phyloP scores from a whole-genome alignment of 2,329 filamentous ascomycete species.

The Epichloe bromicola region DNA sequence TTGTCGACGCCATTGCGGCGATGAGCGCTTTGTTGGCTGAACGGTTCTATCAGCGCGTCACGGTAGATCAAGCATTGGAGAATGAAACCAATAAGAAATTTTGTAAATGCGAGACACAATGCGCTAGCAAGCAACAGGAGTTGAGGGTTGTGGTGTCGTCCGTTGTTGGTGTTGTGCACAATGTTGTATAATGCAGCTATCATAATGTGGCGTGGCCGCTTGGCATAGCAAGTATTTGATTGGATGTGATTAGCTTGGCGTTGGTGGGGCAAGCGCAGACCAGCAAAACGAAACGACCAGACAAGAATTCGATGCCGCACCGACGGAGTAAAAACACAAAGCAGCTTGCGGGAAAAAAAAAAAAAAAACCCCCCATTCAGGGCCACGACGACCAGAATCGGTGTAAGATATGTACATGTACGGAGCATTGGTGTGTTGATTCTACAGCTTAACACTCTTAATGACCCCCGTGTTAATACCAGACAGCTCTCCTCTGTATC shows the following conservation, averaged over 20 bases:
- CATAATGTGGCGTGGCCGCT: too few species aligned
- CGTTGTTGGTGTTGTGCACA: neutral
- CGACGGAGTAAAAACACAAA: neutral
- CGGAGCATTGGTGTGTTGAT: neutral
- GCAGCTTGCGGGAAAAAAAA: neutral
- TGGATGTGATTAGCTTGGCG: neutral
- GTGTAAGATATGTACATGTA: neutral
- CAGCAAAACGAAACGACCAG: neutral
- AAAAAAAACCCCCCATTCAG: too few species aligned
- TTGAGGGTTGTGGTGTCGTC: neutral
- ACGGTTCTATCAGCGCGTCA: neutral
- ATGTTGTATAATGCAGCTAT: neutral
- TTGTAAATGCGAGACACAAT: too few species aligned
- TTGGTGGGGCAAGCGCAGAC: neutral
- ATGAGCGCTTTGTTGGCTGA: slow-evolving; percentile 3
- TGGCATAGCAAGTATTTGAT: neutral
- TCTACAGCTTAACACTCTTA: slow-evolving; percentile 80
- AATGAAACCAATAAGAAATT: neutral
- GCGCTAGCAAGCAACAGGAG: neutral
- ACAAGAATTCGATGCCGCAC: neutral
- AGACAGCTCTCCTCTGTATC: slow-evolving; percentile 82
- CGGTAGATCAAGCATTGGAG: neutral
- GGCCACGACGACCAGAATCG: too few species aligned
- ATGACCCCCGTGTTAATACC: slow-evolving; percentile 92
- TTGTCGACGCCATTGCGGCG: slow-evolving; percentile 21